Evolutionary conservation across 768 basidiomycete genomes (phyloP), one percentile per base, ranked within the genome.

Genomic region (Mycena crocata): DNA sequence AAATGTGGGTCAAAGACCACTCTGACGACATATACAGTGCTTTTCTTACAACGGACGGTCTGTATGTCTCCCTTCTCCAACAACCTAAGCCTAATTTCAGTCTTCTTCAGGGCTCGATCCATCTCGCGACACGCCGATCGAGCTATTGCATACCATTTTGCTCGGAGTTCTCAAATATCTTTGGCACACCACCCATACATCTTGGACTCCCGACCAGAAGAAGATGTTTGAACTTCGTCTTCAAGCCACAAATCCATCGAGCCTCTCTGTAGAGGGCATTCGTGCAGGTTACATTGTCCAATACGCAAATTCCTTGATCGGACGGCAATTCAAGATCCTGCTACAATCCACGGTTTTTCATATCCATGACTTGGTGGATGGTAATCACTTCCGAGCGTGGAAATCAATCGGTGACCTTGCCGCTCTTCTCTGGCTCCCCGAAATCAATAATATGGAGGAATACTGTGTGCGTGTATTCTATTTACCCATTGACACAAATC

Each of bases 131-230:
- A 82, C 80, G 1, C 80, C 83, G 2, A 73, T 83, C 10, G 83
- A 86, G 72, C 72, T 84, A 19, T 77, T 86, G 2, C 84, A 86
- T 59, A 83, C 82, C 0, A 73, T 81, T 39, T 74, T 84, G 1
- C 77, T 85, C 19, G 84, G 84, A 0, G 59, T 81, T 32, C 74
- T 78, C 31, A 85, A 85, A 64, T 85, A 85, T 70, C 34, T 76
- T 0, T 86, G 83, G 84, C 77, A 81, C 65, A 62, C 62, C 9
- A 72, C 76, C 0, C 75, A 80, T 54, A 77, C 74, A 7, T n/a
- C 62, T 3, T 81, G 79, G 80, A 77, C 69, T 9, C 57, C 67
- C 2, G 62, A 55, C 5, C 65, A 78, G 28, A 71, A 80, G 48
- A 63, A 72, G 9, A 44, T 72, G 1, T 83, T 78, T 52, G 60